Evolutionary conservation across 768 basidiomycete genomes (phyloP).

Genomic region (Auriscalpium vulgare): DNA sequence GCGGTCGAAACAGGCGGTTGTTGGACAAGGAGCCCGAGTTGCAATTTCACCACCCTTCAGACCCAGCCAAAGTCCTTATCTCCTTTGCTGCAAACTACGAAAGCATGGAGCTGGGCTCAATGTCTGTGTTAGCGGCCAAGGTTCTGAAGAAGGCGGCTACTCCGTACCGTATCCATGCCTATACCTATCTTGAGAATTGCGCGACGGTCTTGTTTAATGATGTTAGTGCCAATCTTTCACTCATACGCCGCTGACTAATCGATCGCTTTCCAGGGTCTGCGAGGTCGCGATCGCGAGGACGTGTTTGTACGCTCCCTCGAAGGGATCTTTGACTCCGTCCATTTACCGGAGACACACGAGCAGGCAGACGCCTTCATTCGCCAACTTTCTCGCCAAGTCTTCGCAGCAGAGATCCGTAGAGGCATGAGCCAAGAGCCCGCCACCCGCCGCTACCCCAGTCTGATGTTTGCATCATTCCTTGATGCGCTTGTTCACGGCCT

Average conservation of each 20-base stretch:
- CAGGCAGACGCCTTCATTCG: conserved; percentile 65
- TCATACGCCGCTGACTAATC: not conserved
- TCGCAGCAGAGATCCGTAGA: conserved; percentile 66
- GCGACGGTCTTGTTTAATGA: conserved; percentile 67
- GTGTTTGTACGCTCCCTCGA: conserved; percentile 64
- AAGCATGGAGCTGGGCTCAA: conserved; percentile 57
- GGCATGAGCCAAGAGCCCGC: conserved; percentile 45
- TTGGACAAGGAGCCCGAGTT: conserved; percentile 74
- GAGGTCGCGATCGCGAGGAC: conserved; percentile 65
- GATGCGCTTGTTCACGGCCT: conserved; percentile 75
- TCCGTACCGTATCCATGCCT: conserved; percentile 51
- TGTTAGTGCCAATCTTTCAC: conserved; percentile 32
- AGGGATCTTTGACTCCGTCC: conserved; percentile 70
- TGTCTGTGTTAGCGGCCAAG: conserved; percentile 56
- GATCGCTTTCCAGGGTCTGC: conserved; percentile 44
- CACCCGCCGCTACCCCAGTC: conserved; percentile 45
- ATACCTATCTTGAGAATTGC: conserved; percentile 62
- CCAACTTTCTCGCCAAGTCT: conserved; percentile 61
- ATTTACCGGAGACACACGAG: conserved; percentile 58
- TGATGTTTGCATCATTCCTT: conserved; percentile 62
- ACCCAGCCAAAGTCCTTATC: conserved; percentile 61
- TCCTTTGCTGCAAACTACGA: conserved; percentile 65
- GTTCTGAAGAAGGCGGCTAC: conserved; percentile 45
- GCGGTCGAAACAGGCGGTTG: conserved; percentile 86
- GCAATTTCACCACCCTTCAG: conserved; percentile 60